A percentile compares a stretch with the other conserved stretches of the same genome.
These are phyloP conservation scores for Penicillium sp. DNA, from an alignment of 2,329 filamentous ascomycete species.

Conservation along the genomic window DNA sequence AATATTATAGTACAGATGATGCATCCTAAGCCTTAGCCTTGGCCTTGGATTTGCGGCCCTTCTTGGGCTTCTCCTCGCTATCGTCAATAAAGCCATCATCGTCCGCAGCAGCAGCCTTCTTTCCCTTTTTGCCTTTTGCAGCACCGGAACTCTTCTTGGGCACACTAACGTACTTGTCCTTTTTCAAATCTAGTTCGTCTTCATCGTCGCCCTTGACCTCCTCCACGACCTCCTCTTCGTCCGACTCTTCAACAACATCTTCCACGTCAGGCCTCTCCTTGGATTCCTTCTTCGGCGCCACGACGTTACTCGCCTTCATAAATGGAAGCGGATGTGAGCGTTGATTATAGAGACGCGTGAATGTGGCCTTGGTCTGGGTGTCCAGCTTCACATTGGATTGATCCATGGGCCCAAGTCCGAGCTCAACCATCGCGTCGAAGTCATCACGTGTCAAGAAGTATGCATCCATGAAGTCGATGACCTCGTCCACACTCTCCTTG, in stretches of 20 bases:
- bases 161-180: constrained; percentile 94
- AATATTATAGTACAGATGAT: constrained; percentile 16
- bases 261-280: constrained; percentile 89
- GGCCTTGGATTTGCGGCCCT: constrained; percentile 39
- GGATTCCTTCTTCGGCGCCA: constrained; percentile 70
- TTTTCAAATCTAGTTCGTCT: constrained; percentile 80
- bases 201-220: constrained; percentile 68
- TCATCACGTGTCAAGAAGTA: constrained; percentile 96
- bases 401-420: constrained; percentile 83
- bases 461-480: constrained; percentile 95
- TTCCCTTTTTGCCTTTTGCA: constrained; percentile 46
- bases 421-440: constrained; percentile 87
- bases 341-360: constrained; percentile 88
- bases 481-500: constrained; percentile 76
- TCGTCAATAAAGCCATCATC: constrained; percentile 51
- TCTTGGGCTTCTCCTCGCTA: constrained; percentile 59
- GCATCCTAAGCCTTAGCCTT: constrained; percentile 33
- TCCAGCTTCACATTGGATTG: constrained; percentile 78
- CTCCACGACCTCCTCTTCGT: constrained; percentile 66
- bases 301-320: constrained; percentile 84
- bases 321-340: constrained; percentile 89
- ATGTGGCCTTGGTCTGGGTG: constrained; percentile 81
- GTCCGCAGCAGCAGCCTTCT: constrained; percentile 39
- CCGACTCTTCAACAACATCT: constrained; percentile 92
- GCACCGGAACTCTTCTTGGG: constrained; percentile 64